Percentiles rank a stretch among this genome's conserved stretches.
phyloP scores from a whole-genome alignment of 2,329 filamentous ascomycete genomes.

The Fusarium pseudocircinatum region DNA sequence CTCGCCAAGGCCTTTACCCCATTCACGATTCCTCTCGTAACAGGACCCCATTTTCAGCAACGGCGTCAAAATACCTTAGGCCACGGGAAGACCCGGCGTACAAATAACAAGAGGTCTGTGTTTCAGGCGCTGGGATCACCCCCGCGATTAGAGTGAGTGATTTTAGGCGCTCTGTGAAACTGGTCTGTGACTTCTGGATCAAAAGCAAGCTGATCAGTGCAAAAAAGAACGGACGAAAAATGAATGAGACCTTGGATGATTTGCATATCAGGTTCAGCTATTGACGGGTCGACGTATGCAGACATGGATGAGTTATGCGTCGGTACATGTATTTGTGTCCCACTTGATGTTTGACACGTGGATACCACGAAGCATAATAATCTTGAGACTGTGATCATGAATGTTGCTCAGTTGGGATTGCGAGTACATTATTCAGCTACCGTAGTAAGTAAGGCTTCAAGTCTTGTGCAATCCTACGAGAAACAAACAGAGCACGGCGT shows the following conservation, averaged over 20 bases:
- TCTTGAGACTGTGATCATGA: not conserved
- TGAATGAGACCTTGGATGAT: slow-evolving; percentile 13
- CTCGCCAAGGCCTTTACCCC: slow-evolving; percentile 12
- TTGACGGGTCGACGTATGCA: slow-evolving; percentile 15
- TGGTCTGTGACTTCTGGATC: slow-evolving; percentile 13
- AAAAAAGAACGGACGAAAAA: slow-evolving; percentile 5
- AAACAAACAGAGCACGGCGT: not conserved
- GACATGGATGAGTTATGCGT: slow-evolving; percentile 12
- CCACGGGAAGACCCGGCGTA: slow-evolving; percentile 26
- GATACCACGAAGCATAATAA: not conserved
- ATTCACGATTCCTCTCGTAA: not conserved
- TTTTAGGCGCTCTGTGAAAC: slow-evolving; percentile 23
- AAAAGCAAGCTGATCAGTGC: not conserved
- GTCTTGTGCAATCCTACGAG: not conserved
- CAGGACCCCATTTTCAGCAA: not conserved
- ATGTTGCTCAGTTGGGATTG: not conserved
- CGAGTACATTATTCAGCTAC: not conserved
- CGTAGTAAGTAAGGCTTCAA: not conserved
- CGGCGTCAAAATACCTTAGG: not conserved
- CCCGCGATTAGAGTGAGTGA: slow-evolving; percentile 8
- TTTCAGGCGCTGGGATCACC: slow-evolving; percentile 29
- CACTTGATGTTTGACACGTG: slow-evolving; percentile 37
- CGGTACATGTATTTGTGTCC: not conserved
- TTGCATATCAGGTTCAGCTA: slow-evolving; percentile 20
- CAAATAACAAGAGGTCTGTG: not conserved